A percentile compares a stretch with the other conserved stretches of the same genome.
Evolutionary conservation across 441 rosid genomes (phyloP).

Genomic region (Syzygium malaccense): DNA sequence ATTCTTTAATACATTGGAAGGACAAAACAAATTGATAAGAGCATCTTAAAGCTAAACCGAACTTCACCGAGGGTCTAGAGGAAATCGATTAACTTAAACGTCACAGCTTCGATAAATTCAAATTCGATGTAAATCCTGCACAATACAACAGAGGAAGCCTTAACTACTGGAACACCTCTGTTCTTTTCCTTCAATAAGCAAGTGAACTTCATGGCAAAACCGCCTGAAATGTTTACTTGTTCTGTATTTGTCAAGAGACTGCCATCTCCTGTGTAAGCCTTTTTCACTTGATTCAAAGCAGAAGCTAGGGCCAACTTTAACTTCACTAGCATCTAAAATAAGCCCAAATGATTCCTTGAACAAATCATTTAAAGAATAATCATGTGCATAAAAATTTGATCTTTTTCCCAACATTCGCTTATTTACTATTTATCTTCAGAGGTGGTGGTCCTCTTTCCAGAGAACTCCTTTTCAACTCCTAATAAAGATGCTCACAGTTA

Average conservation of each 20-base stretch:
- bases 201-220: not conserved
- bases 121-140: not conserved
- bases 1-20: not conserved
- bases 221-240: not conserved
- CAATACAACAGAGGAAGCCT: not conserved
- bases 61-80: not conserved
- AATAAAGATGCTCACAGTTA: not conserved
- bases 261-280: not conserved
- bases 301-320: not conserved
- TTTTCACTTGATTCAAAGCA: not conserved
- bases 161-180: not conserved
- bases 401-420: not conserved
- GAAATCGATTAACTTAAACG: not conserved
- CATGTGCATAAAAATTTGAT: not conserved
- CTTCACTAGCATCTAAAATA: not conserved
- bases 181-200: not conserved
- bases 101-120: not conserved
- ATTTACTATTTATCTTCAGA: not conserved
- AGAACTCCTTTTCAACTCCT: not conserved
- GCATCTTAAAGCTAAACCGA: not conserved
- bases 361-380: not conserved
- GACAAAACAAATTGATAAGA: not conserved
- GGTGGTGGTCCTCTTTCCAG: not conserved
- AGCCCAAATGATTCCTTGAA: not conserved
- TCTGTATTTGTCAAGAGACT: not conserved